A percentile compares a stretch with the other conserved stretches of the same genome.
phyloP scores from a whole-genome alignment of 1,284 basidiomycete genomes.

The Ustilago esculenta region DNA sequence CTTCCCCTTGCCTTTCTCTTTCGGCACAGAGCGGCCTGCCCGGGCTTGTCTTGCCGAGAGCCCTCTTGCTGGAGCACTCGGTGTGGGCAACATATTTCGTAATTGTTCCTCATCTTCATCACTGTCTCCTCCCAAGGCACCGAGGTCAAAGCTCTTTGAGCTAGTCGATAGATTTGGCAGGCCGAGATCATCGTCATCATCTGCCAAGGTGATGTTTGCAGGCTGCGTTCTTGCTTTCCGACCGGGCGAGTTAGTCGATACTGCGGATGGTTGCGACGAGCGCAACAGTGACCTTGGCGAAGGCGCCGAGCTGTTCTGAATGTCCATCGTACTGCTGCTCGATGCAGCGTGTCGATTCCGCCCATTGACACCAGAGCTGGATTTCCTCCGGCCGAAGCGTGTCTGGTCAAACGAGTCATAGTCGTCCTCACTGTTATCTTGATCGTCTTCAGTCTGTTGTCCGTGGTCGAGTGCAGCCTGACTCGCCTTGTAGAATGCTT shows the following conservation, averaged over 20 bases:
- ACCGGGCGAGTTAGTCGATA: slow-evolving; percentile 33
- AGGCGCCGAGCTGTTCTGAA: slow-evolving; percentile 46
- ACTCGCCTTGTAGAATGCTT: slow-evolving; percentile 62
- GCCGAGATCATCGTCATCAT: slow-evolving; percentile 64
- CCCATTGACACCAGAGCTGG: slow-evolving; percentile 8
- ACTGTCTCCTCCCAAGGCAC: slow-evolving; percentile 54
- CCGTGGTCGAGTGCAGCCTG: slow-evolving; percentile 61
- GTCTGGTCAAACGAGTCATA: slow-evolving; percentile 58
- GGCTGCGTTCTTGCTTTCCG: slow-evolving; percentile 4
- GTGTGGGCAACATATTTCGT: slow-evolving; percentile 5
- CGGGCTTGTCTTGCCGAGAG: slow-evolving; percentile 20
- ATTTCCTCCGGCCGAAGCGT: slow-evolving; percentile 14
- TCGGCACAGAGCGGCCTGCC: neutral
- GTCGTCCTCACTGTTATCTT: slow-evolving; percentile 72
- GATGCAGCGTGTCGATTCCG: slow-evolving; percentile 5
- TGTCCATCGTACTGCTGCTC: slow-evolving; percentile 51
- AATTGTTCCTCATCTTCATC: slow-evolving; percentile 41
- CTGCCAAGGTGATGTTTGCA: slow-evolving; percentile 44
- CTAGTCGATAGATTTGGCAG: slow-evolving; percentile 39
- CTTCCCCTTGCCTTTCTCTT: slow-evolving; percentile 21
- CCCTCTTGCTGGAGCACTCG: slow-evolving; percentile 10
- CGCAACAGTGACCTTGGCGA: slow-evolving; percentile 40
- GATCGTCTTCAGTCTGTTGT: slow-evolving; percentile 69
- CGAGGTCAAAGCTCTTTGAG: slow-evolving; percentile 52
- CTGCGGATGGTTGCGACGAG: slow-evolving; percentile 17